Percentiles rank a stretch among this genome's conserved stretches.
Conservation (phyloP, 495 filamentous ascomycete genomes). For the Daldinia vernicosa region DNA sequence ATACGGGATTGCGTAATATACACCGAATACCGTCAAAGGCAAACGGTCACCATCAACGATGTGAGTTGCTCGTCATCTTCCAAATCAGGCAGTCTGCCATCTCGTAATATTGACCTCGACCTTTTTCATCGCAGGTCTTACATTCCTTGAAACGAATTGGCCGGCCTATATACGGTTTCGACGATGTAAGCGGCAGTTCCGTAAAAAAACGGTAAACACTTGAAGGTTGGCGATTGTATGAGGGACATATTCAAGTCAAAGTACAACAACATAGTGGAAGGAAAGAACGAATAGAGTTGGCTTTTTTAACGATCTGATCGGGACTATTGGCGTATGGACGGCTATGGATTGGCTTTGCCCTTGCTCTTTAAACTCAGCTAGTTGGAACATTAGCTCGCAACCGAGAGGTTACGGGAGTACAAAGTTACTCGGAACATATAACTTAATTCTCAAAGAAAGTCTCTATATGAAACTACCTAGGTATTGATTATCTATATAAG, state of each 20-base stretch:
- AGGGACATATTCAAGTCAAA: background rate
- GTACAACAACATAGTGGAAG: background rate
- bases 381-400: background rate
- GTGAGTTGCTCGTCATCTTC: conserved; percentile 53
- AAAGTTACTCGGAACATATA: background rate
- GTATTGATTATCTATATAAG: conserved; percentile 14
- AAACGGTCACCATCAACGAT: conserved; percentile 72
- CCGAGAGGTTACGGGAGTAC: background rate
- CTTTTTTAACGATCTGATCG: background rate
- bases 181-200: conserved; percentile 29
- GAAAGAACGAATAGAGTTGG: background rate
- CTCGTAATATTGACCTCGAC: background rate
- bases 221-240: background rate
- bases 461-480: background rate
- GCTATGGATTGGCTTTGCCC: background rate
- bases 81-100: background rate
- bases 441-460: background rate
- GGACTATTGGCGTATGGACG: background rate
- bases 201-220: background rate
- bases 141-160: conserved; percentile 63
- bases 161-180: conserved; percentile 62
- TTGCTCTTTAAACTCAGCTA: background rate
- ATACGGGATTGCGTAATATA: conserved; percentile 60
- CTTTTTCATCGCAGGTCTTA: conserved; percentile 61
- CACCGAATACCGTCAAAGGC: conserved; percentile 59